Evolutionary conservation across 2,329 filamentous ascomycete genomes (phyloP).

Genomic region (Neopestalotiopsis sp.): DNA sequence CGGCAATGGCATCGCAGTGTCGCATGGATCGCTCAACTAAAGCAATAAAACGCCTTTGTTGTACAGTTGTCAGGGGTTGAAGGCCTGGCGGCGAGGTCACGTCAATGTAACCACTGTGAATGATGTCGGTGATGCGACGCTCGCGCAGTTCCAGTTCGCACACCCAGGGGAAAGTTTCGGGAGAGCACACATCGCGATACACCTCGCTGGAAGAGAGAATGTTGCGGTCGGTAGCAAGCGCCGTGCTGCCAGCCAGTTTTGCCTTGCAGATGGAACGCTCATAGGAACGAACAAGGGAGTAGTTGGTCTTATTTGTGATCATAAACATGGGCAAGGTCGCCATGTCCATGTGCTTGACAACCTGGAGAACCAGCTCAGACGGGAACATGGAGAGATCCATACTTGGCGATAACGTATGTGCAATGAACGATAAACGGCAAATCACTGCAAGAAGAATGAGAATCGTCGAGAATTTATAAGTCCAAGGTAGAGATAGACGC

Average conservation of each 20-base stretch:
- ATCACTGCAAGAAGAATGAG: too few species aligned
- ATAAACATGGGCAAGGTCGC: slow-evolving; percentile 23
- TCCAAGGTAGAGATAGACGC: not conserved
- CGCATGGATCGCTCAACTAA: slow-evolving; percentile 26
- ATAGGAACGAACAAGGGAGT: slow-evolving; percentile 19
- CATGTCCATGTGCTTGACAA: slow-evolving; percentile 31
- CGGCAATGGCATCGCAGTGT: slow-evolving; percentile 33
- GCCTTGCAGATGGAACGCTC: slow-evolving; percentile 26
- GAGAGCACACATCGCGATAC: slow-evolving; percentile 20
- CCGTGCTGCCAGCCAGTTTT: slow-evolving; percentile 9
- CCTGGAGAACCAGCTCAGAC: slow-evolving; percentile 26
- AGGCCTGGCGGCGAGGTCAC: slow-evolving; percentile 20
- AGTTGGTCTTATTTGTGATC: slow-evolving; percentile 25
- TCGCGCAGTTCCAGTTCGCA: slow-evolving; percentile 31
- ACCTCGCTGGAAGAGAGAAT: slow-evolving; percentile 26
- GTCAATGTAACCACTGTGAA: slow-evolving; percentile 21
- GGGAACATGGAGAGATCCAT: slow-evolving; percentile 22
- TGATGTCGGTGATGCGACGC: slow-evolving; percentile 22
- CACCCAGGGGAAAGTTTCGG: slow-evolving; percentile 24
- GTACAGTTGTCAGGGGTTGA: slow-evolving; percentile 17
- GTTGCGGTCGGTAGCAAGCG: slow-evolving; percentile 22
- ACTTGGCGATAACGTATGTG: not conserved
- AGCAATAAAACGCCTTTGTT: slow-evolving; percentile 1
- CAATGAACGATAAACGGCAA: not conserved
- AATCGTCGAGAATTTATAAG: too few species aligned